These are phyloP conservation scores for Pseudisothecium myosuroides DNA, from an alignment of 225 moss, liverwort and hornwort species.

Conservation along the genomic window DNA sequence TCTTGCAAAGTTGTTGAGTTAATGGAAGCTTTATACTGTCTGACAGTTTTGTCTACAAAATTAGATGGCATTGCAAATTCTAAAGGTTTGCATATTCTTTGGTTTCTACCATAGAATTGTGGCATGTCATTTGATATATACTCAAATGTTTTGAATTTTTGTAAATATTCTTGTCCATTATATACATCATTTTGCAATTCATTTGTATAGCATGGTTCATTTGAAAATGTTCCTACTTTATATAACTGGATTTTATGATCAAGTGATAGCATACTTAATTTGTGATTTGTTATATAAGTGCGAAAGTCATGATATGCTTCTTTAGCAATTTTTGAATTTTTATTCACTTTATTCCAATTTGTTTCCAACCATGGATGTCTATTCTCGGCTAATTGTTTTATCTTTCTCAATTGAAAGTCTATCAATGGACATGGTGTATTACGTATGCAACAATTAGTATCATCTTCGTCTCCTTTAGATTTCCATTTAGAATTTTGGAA, in stretches of 20 bases:
- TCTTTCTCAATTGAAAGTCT: not conserved
- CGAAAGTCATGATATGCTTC: not conserved
- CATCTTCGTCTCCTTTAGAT: not conserved
- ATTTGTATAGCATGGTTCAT: not conserved
- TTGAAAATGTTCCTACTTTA: conserved; percentile 1
- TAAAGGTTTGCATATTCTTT: not conserved
- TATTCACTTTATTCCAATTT: not conserved
- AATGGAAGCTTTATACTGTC: not conserved
- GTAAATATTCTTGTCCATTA: not conserved
- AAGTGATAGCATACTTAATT: not conserved
- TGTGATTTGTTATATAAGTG: not conserved
- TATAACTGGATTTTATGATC: not conserved
- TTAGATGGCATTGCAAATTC: not conserved
- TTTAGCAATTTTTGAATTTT: not conserved
- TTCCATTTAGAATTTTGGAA: not conserved
- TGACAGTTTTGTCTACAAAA: not conserved
- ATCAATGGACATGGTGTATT: not conserved
- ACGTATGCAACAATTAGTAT: not conserved
- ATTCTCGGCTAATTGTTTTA: not conserved
- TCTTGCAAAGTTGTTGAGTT: not conserved
- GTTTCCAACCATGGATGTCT: not conserved
- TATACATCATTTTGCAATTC: not conserved
- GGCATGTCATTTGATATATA: not conserved
- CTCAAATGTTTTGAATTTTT: not conserved
- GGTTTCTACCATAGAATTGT: not conserved